Evolutionary conservation across 306 rosid genomes (phyloP), one percentile per base, ranked within the genome.

Genomic region (Neltuma alba): DNA sequence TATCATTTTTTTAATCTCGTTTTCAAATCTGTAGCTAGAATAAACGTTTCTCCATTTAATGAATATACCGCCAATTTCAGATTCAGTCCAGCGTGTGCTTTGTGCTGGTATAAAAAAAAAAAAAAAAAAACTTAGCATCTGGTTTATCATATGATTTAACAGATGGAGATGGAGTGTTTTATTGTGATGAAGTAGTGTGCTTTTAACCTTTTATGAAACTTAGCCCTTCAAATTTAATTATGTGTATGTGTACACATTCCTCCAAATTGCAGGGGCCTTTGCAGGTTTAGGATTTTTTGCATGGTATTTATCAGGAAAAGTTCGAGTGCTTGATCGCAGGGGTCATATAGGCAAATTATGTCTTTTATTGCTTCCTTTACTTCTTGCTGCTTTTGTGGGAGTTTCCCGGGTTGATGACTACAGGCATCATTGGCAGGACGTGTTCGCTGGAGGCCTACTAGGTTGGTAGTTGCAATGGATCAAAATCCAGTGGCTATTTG

Each of bases 381-480:
- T 84, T 58, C 8, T 50, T 62, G 84, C 81, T 33, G 72, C 84
- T 80, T 69, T 84, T 1, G 87, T 84, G 38, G 87, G 79, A 40
- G 36, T 71, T 55, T 75, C 87, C 18, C 79, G 76, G 2, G 84
- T 84, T 30, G 84, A 54, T 54, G 87, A 84, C 79, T 84, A 80
- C 70, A 75, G 84, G 81, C 84, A 84, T 55, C 87, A 80, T 63
- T 84, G 87, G 87, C 70, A 63, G 63, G 87, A 84, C 27, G 87
- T 84, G 58, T 63, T 75, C 18, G 36, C 79, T 42, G 87, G 87
- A 40, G 81, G 84, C 21, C 31, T 84, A 12, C 27, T 80, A 80
- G 87, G 84, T 76, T 76, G 2, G 77, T 41, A n/a, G 48, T n/a
- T 38, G 31, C 33, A 38, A 21, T 68, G 16, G 15, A 40, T 33